Conservation (phyloP, 805 yeast species). For the Ogataea methanolica region DNA sequence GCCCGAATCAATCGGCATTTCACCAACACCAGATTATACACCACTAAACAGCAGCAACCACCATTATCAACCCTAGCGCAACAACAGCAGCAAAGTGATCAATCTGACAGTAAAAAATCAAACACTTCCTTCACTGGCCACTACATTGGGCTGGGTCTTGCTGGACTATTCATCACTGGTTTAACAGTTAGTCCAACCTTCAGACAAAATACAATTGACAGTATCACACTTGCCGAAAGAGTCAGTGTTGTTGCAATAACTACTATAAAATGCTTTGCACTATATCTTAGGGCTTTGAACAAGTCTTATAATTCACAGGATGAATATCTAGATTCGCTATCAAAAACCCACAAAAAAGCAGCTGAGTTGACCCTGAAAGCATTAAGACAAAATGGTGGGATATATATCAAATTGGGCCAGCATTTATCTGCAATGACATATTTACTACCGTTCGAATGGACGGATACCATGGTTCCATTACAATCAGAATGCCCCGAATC, state of each 20-base stretch:
- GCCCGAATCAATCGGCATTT: no score
- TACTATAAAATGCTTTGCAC: conserved; percentile 64
- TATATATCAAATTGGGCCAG: conserved; percentile 92
- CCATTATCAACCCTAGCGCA: neutral
- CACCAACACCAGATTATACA: no score
- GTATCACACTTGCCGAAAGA: conserved; percentile 39
- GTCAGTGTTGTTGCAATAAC: conserved; percentile 64
- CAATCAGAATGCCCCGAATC: conserved; percentile 90
- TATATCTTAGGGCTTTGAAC: conserved; percentile 58
- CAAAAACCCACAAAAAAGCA: conserved; percentile 66
- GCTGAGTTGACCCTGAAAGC: conserved; percentile 79
- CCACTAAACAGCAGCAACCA: no score
- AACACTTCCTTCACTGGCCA: conserved; percentile 8
- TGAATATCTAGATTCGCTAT: conserved; percentile 47
- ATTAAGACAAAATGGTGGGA: conserved; percentile 81
- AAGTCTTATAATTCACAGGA: conserved; percentile 36
- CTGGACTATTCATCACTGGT: conserved; percentile 8
- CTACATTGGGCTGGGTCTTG: conserved; percentile 19
- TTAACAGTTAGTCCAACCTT: conserved; percentile 30
- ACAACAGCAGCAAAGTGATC: neutral
- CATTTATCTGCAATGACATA: conserved; percentile 91
- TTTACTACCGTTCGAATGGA: conserved; percentile 90
- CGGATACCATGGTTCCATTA: conserved; percentile 85
- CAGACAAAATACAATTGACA: conserved; percentile 32
- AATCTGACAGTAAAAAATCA: neutral